Evolutionary conservation across 2,329 filamentous ascomycete genomes (phyloP).

Genomic region (Fusarium clavum): DNA sequence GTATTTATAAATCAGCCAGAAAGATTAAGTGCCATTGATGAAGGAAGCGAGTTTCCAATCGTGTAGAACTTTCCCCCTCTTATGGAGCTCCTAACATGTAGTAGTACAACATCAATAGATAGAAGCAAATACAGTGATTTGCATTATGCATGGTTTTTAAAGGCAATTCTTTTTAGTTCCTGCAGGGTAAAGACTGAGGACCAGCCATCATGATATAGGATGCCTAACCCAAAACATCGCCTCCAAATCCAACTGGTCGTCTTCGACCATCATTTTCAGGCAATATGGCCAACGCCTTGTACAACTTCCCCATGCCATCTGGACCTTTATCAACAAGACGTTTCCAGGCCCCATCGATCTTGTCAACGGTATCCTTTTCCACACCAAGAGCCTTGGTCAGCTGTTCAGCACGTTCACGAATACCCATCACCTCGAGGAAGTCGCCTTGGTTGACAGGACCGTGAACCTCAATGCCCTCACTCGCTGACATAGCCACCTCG

Average conservation of each 20-base stretch:
- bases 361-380: constrained; percentile 62
- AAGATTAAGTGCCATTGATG: constrained; percentile 32
- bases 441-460: constrained; percentile 87
- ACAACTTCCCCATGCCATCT: constrained; percentile 92
- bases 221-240: constrained; percentile 61
- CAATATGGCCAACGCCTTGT: constrained; percentile 91
- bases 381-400: constrained; percentile 63
- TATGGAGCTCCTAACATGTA: constrained; percentile 6
- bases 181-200: background rate
- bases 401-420: constrained; percentile 78
- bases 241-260: constrained; percentile 91
- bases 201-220: background rate
- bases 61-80: background rate
- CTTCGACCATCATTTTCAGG: constrained; percentile 81
- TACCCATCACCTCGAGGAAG: constrained; percentile 86
- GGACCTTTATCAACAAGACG: constrained; percentile 85
- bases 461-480: constrained; percentile 87
- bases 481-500: constrained; percentile 81
- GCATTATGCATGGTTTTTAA: constrained; percentile 30
- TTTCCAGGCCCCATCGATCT: constrained; percentile 80
- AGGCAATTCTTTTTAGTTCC: background rate
- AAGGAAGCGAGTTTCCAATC: constrained; percentile 33
- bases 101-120: constrained; percentile 2
- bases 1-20: constrained; percentile 35
- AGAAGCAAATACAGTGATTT: constrained; percentile 19